Base-by-base conservation (phyloP, 257 asterid species). In the Gentiana macrophylla region DNA sequence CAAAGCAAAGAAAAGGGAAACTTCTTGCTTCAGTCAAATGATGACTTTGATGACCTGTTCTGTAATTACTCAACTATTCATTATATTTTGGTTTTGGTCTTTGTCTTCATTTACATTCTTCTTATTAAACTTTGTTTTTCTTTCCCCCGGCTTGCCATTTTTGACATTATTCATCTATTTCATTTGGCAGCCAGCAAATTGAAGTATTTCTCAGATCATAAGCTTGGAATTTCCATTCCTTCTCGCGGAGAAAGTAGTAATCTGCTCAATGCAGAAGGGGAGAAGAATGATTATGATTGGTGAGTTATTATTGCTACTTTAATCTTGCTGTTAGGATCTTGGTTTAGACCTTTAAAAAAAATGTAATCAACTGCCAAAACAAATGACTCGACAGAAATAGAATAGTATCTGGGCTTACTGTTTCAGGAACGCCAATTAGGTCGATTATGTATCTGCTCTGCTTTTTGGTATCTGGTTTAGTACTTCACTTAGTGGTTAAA, bases 201-300 rank as follows among this genome's bases (percentile, higher is more conserved):
- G 35, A 81, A 75, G 68, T 59, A 76, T 64, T 78, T 83, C 61
- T 72, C 95, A 35, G 90, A 79, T 71, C 37, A 67, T 67, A 79
- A 84, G 83, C 83, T 71, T 53, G 94, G 88, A 67, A 67, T 91
- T 68, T 83, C 94, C 49, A 57, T 79, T 78, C 94, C 92, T 78
- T 74, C 86, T 67, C 84, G 92, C 15, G 95, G 97, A 54, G 88
- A 85, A 81, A 77, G 88, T 68, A 85, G 89, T 53, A 91, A 88
- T 66, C 76, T 92, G 54, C 99, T 91, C 64, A 83, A 78, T 67
- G 88, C 73, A 34, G 95, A 84, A 50, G 94, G 90, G 56, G 95
- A 91, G 63, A 91, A 87, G 75, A 87, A 83, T 67, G 98, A 91
- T 63, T 88, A 91, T 64, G 97, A 91, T 70, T 91, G 98, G 98